Evolutionary conservation across 768 basidiomycete species (phyloP), one percentile per base, ranked within the genome.

Genomic region (Leccinellum rugosiceps): DNA sequence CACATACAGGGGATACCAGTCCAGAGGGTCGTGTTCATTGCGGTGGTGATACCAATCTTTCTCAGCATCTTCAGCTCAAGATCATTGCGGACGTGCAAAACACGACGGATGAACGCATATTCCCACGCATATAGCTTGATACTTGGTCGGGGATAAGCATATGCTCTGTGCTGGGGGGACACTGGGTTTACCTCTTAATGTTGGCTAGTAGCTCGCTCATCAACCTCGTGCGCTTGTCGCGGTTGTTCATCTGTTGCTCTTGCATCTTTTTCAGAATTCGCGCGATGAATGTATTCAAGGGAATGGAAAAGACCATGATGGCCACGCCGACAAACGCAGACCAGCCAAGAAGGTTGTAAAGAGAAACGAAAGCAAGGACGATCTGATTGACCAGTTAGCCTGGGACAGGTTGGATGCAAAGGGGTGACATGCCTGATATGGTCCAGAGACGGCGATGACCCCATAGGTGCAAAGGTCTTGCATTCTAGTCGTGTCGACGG

Each of bases 71-170:
- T 84, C 49, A 98, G 70, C 69, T 96, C 94, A 62, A 85, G 77
- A 56, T 91, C 83, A 67, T 95, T 94, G 44, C 94, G 79, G 3
- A 94, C 88, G 21, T 83, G 78, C n/a, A 87, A 73, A 30, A 98
- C 81, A 55, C 85, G 86, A 50, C 86, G 79, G 28, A 91, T 80
- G 67, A 98, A 98, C 4, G 91, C 88, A 64, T 87, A 83, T 74
- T 98, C 96, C 96, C 96, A 98, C 3, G 90, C 92, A 71, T 96
- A 96, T 4, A 94, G 75, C 68, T 94, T 93, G 70, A 94, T 92
- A 61, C 90, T 91, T 57, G 11, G n/a, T 0, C 3, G 25, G n/a
- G n/a, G 5, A 43, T 63, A 35, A 52, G 56, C 32, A 11, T 14
- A 3, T 2, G 4, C n/a, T 13, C 4, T 10, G 14, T 19, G 4